Percentiles rank a stretch among this genome's conserved stretches.
phyloP scores from a whole-genome alignment of 768 basidiomycete species.

The Calocera viscosa region DNA sequence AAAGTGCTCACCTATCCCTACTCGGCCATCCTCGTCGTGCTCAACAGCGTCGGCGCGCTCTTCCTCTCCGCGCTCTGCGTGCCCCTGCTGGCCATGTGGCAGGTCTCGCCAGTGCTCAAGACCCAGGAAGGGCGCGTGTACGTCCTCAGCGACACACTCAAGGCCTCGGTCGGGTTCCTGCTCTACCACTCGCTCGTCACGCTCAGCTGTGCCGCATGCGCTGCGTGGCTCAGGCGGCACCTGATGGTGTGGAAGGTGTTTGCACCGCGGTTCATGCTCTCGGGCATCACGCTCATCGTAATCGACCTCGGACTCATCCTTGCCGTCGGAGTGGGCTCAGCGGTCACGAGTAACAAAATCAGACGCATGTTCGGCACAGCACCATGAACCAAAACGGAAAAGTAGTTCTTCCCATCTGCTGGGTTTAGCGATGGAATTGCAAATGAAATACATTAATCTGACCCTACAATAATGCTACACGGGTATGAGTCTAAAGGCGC shows the following conservation, averaged over 20 bases:
- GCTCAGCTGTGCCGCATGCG: conserved; percentile 55
- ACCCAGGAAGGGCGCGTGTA: conserved; percentile 16
- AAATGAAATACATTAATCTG: background rate
- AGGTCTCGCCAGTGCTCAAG: conserved; percentile 47
- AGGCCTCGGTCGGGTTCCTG: conserved; percentile 45
- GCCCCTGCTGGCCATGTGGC: conserved; percentile 73
- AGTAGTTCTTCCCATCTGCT: background rate
- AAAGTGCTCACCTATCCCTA: conserved; percentile 57
- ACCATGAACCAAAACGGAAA: background rate
- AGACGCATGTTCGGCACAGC: background rate
- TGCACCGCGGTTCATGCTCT: conserved; percentile 85
- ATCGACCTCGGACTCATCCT: conserved; percentile 59
- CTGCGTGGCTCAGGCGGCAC: conserved; percentile 67
- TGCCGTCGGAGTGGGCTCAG: conserved; percentile 45
- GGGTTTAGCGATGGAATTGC: too few relatives aligned
- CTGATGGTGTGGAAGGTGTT: conserved; percentile 99
- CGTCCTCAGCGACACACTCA: conserved; percentile 26
- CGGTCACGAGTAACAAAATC: conserved; percentile 11
- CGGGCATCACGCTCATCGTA: conserved; percentile 48
- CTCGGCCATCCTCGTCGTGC: conserved; percentile 56
- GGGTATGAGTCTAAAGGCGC: background rate
- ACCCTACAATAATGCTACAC: background rate
- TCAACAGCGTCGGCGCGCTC: conserved; percentile 68
- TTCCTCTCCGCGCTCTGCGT: conserved; percentile 52
- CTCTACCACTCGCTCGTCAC: conserved; percentile 54